A percentile compares a stretch with the other conserved stretches of the same genome.
These are phyloP conservation scores for Capronia americana DNA, from an alignment of 2,329 filamentous ascomycete genomes.

Conservation along the genomic window DNA sequence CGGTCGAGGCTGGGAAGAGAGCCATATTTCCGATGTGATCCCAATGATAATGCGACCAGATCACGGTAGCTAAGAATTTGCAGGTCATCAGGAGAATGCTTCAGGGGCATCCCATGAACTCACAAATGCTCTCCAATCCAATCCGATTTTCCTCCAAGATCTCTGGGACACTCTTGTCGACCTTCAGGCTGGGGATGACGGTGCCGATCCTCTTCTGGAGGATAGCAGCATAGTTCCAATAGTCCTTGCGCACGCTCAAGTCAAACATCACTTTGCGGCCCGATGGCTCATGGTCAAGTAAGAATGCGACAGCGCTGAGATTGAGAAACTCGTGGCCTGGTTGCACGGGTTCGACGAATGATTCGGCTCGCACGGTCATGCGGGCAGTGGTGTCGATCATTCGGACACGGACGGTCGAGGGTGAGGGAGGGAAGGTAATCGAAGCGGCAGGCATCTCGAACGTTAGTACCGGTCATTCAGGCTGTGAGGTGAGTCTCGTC, in stretches of 20 bases:
- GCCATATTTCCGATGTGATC: slow-evolving; percentile 61
- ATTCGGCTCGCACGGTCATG: slow-evolving; percentile 28
- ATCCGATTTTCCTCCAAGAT: slow-evolving; percentile 34
- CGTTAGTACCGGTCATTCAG: not conserved
- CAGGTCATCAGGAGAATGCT: slow-evolving; percentile 12
- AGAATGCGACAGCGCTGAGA: slow-evolving; percentile 27
- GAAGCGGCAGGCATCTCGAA: slow-evolving; percentile 1
- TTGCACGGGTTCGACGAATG: slow-evolving; percentile 28
- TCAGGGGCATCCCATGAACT: not conserved
- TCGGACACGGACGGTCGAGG: slow-evolving; percentile 19
- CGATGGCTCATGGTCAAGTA: slow-evolving; percentile 29
- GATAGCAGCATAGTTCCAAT: slow-evolving; percentile 35
- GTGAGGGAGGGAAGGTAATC: slow-evolving; percentile 15
- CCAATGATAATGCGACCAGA: slow-evolving; percentile 43
- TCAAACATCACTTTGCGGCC: slow-evolving; percentile 42
- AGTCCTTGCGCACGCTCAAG: slow-evolving; percentile 45
- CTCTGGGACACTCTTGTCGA: slow-evolving; percentile 32
- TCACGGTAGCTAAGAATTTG: slow-evolving; percentile 34
- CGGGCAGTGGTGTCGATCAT: slow-evolving; percentile 28
- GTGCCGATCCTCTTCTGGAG: slow-evolving; percentile 25
- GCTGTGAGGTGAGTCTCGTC: not conserved
- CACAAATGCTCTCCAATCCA: slow-evolving; percentile 29
- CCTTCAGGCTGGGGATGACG: slow-evolving; percentile 35
- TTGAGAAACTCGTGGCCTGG: slow-evolving; percentile 31
- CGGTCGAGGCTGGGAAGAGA: slow-evolving; percentile 54